Percentiles rank a stretch among this genome's conserved stretches.
Conservation (phyloP, 148 eudicot genomes). For the Persicaria maculosa region DNA sequence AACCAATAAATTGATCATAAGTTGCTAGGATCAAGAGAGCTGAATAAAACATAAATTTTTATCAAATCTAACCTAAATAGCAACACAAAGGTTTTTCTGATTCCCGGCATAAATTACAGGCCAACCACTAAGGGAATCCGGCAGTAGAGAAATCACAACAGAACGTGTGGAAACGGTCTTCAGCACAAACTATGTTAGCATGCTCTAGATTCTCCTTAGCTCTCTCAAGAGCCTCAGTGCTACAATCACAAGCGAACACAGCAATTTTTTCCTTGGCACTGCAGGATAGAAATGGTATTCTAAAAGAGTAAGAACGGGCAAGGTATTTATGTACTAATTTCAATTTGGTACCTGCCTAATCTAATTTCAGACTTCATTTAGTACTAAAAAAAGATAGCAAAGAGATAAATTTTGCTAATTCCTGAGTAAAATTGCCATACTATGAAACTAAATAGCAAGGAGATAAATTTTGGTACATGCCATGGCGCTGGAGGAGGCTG, state of each 20-base stretch:
- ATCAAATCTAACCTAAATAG: conserved; percentile 33
- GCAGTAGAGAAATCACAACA: conserved; percentile 62
- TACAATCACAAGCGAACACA: conserved; percentile 89
- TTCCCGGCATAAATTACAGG: conserved; percentile 45
- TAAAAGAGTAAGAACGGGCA: not conserved
- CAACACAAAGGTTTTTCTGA: conserved; percentile 22
- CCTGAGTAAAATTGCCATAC: no score
- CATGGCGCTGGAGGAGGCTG: no score
- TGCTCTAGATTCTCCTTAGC: conserved; percentile 42
- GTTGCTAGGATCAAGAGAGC: not conserved
- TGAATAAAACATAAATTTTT: not conserved
- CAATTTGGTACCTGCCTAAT: no score
- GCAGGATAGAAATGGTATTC: conserved; percentile 10
- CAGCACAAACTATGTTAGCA: conserved; percentile 26
- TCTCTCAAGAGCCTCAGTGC: conserved; percentile 87
- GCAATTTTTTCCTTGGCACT: conserved; percentile 45
- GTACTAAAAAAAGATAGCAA: no score
- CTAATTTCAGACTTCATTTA: no score
- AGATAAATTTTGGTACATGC: no score
- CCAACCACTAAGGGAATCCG: conserved; percentile 75
- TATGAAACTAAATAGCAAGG: no score
- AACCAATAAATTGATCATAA: not conserved
- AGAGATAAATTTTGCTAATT: no score
- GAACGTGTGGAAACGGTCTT: conserved; percentile 57
- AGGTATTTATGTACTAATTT: not conserved